Percentiles rank a stretch among this genome's conserved stretches.
Conservation (phyloP, 805 yeast genomes). For the Myxozyma neotropica region DNA sequence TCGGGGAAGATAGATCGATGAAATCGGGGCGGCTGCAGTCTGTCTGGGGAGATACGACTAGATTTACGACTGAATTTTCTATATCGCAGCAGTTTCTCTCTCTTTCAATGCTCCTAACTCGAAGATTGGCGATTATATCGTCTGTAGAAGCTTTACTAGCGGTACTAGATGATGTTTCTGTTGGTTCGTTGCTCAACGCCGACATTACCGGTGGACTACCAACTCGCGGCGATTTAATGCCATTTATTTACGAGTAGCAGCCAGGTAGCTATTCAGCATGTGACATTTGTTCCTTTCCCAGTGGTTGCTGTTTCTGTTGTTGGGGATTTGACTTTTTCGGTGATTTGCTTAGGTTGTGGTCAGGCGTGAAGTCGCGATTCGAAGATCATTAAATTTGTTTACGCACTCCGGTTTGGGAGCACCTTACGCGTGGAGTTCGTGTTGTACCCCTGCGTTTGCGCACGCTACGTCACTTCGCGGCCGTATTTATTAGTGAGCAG, state of each 20-base stretch:
- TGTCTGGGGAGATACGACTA: not conserved
- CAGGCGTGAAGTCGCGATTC: not conserved
- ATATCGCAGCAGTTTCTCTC: too few relatives aligned
- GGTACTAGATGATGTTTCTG: not conserved
- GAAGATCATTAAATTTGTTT: not conserved
- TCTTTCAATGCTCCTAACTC: too few relatives aligned
- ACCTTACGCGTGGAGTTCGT: not conserved
- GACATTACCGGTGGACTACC: not conserved
- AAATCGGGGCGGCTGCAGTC: too few relatives aligned
- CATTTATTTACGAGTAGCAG: not conserved
- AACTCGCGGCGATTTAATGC: not conserved
- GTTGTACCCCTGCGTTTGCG: not conserved
- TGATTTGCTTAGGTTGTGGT: not conserved
- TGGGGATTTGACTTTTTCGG: too few relatives aligned
- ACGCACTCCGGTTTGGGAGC: not conserved
- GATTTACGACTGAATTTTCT: not conserved
- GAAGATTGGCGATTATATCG: not conserved
- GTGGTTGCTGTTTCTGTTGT: not conserved
- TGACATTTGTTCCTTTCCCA: not conserved
- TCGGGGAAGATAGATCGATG: constrained; percentile 1
- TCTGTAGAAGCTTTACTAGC: not conserved
- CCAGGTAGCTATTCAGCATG: not conserved
- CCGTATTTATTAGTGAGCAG: too few relatives aligned
- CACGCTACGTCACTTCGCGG: not conserved
- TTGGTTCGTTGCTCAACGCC: not conserved